Evolutionary conservation across 768 basidiomycete genomes (phyloP).

Genomic region (Pleurotus ostreatus): DNA sequence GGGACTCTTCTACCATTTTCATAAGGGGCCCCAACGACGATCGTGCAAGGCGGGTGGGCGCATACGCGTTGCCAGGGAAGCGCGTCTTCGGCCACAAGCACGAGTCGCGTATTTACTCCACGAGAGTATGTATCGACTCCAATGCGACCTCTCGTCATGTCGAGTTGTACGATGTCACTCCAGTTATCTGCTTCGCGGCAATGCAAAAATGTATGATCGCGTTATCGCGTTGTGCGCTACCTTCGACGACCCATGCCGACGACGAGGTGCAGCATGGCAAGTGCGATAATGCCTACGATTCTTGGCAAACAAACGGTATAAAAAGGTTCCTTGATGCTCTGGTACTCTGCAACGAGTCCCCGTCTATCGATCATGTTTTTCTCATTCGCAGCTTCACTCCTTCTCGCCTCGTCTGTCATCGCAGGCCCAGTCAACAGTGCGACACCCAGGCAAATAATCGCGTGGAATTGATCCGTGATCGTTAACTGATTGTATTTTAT

Average conservation of each 20-base stretch:
- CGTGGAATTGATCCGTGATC: conserved; percentile 9
- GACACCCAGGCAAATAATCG: conserved; percentile 12
- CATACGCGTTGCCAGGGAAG: conserved; percentile 2
- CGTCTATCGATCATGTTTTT: not conserved
- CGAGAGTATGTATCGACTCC: conserved; percentile 2
- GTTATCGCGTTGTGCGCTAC: not conserved
- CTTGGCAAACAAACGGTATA: conserved; percentile 1
- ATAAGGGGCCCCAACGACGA: too few relatives aligned
- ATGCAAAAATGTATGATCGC: conserved; percentile 1
- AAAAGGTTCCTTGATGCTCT: not conserved
- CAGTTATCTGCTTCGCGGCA: not conserved
- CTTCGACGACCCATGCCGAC: not conserved
- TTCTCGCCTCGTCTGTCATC: conserved; percentile 22
- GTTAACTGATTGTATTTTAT: not conserved
- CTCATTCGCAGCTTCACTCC: conserved; percentile 15
- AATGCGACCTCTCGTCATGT: not conserved
- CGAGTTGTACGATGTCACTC: not conserved
- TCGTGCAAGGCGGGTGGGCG: not conserved
- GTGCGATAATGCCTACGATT: not conserved
- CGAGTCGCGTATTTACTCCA: not conserved
- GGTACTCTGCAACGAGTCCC: not conserved
- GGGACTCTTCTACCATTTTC: too few relatives aligned
- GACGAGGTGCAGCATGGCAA: not conserved
- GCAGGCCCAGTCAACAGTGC: conserved; percentile 20
- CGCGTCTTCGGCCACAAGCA: not conserved